A percentile compares a stretch with the other conserved stretches of the same genome.
Conservation (phyloP, 208 protist genomes). For the Trypanosoma scelopori region DNA sequence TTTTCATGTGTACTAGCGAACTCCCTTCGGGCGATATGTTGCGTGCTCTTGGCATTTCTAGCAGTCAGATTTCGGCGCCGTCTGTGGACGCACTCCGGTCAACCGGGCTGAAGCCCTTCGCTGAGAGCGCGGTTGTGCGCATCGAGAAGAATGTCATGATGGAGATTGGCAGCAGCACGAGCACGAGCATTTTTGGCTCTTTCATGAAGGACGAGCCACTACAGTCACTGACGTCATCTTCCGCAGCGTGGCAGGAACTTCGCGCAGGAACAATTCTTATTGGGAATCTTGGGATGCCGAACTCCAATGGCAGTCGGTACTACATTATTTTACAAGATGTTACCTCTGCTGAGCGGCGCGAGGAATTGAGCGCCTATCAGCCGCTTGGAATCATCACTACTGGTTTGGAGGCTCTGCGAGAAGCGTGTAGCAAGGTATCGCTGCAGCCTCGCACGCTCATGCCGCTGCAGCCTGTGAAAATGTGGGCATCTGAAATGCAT, state of each 20-base stretch:
- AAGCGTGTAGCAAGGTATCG: conserved; percentile 25
- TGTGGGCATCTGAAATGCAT: conserved; percentile 41
- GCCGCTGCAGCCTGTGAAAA: conserved; percentile 47
- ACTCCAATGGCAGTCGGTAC: conserved; percentile 77
- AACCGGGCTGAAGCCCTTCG: conserved; percentile 50
- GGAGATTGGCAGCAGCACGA: conserved; percentile 84
- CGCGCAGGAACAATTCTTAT: conserved; percentile 64
- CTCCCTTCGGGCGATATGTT: conserved; percentile 45
- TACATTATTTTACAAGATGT: conserved; percentile 61
- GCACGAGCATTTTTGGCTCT: conserved; percentile 75
- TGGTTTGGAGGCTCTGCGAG: conserved; percentile 52
- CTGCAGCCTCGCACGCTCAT: conserved; percentile 70
- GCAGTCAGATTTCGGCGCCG: conserved; percentile 11
- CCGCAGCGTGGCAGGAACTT: conserved; percentile 40
- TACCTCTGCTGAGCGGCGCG: conserved; percentile 22
- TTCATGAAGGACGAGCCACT: conserved; percentile 62
- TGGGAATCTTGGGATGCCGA: conserved; percentile 62
- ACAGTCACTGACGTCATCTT: background rate
- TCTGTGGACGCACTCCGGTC: conserved; percentile 27
- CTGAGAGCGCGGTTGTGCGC: conserved; percentile 56
- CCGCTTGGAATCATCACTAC: conserved; percentile 59
- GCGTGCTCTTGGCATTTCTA: conserved; percentile 22
- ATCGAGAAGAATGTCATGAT: conserved; percentile 62
- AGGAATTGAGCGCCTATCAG: conserved; percentile 43
- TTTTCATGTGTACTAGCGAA: conserved; percentile 64